Conservation (phyloP, 116 monocot genomes). For the Iris pallida region DNA sequence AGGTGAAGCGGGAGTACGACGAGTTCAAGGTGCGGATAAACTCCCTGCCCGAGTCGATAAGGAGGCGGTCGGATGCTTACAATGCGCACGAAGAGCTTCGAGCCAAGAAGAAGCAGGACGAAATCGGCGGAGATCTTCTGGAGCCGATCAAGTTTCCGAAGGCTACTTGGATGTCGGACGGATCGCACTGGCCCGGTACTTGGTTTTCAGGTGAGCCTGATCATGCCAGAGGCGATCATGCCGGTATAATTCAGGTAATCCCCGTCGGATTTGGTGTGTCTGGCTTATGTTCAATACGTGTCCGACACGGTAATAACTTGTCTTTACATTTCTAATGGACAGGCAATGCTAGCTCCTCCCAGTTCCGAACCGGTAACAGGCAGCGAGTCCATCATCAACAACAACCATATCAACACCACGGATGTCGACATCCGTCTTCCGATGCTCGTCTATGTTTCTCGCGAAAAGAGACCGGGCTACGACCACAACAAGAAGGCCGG, state of each 20-base stretch:
- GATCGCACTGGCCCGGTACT: slow-evolving; percentile 91
- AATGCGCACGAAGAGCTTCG: slow-evolving; percentile 88
- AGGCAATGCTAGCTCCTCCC: slow-evolving; percentile 94
- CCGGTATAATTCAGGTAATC: slow-evolving; percentile 88
- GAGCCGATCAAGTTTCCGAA: slow-evolving; percentile 36
- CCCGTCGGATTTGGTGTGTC: no score
- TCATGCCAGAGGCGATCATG: slow-evolving; percentile 83
- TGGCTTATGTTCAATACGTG: no score
- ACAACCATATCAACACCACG: slow-evolving; percentile 37
- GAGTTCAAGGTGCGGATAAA: slow-evolving; percentile 96
- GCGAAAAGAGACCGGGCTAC: slow-evolving; percentile 90
- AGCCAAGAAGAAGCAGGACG: slow-evolving; percentile 35
- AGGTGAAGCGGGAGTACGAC: slow-evolving; percentile 94
- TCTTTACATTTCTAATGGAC: background rate
- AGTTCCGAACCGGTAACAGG: slow-evolving; percentile 60
- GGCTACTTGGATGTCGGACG: slow-evolving; percentile 94
- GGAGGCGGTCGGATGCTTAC: slow-evolving; percentile 80
- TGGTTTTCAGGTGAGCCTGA: slow-evolving; percentile 53
- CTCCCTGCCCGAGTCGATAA: slow-evolving; percentile 69
- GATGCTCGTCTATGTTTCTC: slow-evolving; percentile 91
- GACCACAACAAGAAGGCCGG: slow-evolving; percentile 99
- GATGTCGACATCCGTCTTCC: slow-evolving; percentile 72
- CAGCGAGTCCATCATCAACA: slow-evolving; percentile 14
- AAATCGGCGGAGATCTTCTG: slow-evolving; percentile 8
- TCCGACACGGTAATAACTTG: no score